phyloP scores from a whole-genome alignment of 345 rosid genomes.

The Mercurialis annua region DNA sequence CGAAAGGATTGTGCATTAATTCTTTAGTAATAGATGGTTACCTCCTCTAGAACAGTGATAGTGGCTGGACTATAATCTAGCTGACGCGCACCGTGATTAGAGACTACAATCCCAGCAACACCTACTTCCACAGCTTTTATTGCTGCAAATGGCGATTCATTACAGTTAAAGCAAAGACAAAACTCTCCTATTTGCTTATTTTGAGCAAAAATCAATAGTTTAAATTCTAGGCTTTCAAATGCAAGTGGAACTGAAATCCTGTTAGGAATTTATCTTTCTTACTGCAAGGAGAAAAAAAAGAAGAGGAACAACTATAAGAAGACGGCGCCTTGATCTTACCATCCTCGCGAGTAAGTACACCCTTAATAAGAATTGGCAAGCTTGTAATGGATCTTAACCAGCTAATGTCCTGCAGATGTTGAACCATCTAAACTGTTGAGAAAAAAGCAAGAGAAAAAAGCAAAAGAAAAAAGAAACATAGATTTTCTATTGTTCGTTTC shows the following conservation, averaged over 20 bases:
- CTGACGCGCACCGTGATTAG: conserved; percentile 83
- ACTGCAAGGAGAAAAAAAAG: background rate
- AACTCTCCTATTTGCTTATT: too few relatives aligned
- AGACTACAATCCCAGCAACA: conserved; percentile 65
- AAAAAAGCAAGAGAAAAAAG: background rate
- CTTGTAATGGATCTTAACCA: conserved; percentile 78
- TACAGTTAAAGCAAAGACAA: background rate
- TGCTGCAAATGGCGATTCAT: conserved; percentile 41
- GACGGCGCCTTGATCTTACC: conserved; percentile 42
- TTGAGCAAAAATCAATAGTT: background rate
- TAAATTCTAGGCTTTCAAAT: background rate
- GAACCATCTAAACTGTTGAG: background rate
- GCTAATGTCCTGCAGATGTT: conserved; percentile 56
- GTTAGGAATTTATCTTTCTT: background rate
- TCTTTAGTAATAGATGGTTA: background rate
- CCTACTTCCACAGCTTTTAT: conserved; percentile 66
- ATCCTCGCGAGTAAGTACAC: conserved; percentile 75
- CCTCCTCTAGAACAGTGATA: conserved; percentile 69
- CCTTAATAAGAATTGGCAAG: conserved; percentile 75
- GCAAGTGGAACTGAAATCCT: background rate
- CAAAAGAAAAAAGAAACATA: too few relatives aligned
- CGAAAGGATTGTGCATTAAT: background rate
- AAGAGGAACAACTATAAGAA: conserved; percentile 3
- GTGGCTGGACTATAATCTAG: conserved; percentile 70
- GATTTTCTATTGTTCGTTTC: too few relatives aligned